phyloP scores from a whole-genome alignment of 352 stramenopile genomes.

The Globisporangium sylvaticum region DNA sequence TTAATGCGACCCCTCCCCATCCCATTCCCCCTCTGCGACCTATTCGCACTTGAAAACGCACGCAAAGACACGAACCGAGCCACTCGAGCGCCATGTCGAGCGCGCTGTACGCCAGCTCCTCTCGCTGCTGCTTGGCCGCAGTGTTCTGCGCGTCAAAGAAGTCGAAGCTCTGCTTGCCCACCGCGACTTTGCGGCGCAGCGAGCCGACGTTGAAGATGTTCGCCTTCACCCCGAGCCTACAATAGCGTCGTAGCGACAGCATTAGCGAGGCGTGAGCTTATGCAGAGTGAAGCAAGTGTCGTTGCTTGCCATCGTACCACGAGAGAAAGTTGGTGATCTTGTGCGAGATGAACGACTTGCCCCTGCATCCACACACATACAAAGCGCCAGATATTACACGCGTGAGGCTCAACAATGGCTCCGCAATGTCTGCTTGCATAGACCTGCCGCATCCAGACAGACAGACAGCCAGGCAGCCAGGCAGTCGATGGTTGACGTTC shows the following conservation, averaged over 20 bases:
- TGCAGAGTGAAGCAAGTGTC: background rate
- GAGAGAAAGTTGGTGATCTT: slow-evolving; percentile 59
- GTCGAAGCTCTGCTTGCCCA: slow-evolving; percentile 44
- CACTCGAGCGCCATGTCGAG: slow-evolving; percentile 36
- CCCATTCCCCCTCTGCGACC: too few species aligned
- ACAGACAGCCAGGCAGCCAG: background rate
- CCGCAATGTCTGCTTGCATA: background rate
- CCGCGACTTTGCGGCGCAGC: slow-evolving; percentile 78
- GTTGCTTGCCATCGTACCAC: slow-evolving; percentile 18
- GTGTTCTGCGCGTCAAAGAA: slow-evolving; percentile 87
- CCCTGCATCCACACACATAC: slow-evolving; percentile 23
- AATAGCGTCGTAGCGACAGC: background rate
- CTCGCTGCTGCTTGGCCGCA: slow-evolving; percentile 49
- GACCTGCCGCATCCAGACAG: background rate
- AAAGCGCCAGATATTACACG: background rate
- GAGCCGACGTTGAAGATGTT: slow-evolving; percentile 91
- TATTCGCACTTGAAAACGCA: background rate
- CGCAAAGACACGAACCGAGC: slow-evolving; percentile 22
- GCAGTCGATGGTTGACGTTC: background rate
- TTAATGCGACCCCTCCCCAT: background rate
- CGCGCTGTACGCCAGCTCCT: slow-evolving; percentile 60
- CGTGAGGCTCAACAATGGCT: background rate
- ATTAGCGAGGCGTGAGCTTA: background rate
- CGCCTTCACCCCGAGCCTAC: slow-evolving; percentile 35
- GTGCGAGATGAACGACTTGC: slow-evolving; percentile 91